These are phyloP conservation scores for Nakataea oryzae DNA, from an alignment of 2,329 filamentous ascomycete genomes.

Conservation along the genomic window DNA sequence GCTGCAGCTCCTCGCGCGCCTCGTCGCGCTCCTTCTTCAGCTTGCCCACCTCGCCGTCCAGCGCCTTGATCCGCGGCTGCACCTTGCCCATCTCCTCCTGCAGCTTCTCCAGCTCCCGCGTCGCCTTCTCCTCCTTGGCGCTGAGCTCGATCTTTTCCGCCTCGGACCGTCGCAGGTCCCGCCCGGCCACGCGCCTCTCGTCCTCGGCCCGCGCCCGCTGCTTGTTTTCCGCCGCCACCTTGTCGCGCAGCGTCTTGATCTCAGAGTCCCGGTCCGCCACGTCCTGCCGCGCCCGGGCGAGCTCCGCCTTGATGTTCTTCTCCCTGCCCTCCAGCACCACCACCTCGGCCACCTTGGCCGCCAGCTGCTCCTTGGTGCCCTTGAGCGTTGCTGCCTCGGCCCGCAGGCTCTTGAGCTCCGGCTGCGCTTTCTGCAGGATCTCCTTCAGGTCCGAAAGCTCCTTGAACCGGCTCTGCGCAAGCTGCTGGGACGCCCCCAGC, in stretches of 20 bases:
- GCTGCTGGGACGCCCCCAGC: constrained; percentile 72
- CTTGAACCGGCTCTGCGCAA: constrained; percentile 80
- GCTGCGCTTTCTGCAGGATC: constrained; percentile 72
- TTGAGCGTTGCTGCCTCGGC: constrained; percentile 70
- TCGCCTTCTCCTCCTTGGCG: constrained; percentile 60
- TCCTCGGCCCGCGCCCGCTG: constrained; percentile 69
- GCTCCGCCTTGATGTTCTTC: constrained; percentile 68
- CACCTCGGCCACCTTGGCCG: constrained; percentile 46
- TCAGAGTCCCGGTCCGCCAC: constrained; percentile 67
- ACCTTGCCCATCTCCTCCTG: constrained; percentile 65
- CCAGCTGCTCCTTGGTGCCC: constrained; percentile 63
- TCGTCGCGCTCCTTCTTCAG: constrained; percentile 56
- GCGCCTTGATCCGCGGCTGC: constrained; percentile 47
- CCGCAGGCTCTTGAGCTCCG: constrained; percentile 70
- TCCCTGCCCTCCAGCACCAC: constrained; percentile 72
- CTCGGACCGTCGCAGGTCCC: constrained; percentile 69
- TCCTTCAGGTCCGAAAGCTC: constrained; percentile 75
- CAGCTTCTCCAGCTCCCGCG: constrained; percentile 57
- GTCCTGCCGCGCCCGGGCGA: constrained; percentile 58
- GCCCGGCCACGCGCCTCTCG: constrained; percentile 59
- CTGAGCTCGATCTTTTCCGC: constrained; percentile 69
- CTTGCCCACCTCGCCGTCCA: constrained; percentile 65
- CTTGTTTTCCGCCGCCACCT: constrained; percentile 63
- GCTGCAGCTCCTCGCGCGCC: constrained; percentile 68
- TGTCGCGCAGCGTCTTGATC: constrained; percentile 67